A percentile compares a stretch with the other conserved stretches of the same genome.
These are phyloP conservation scores for Russula olivacea DNA, from an alignment of 768 basidiomycete species.

Conservation along the genomic window DNA sequence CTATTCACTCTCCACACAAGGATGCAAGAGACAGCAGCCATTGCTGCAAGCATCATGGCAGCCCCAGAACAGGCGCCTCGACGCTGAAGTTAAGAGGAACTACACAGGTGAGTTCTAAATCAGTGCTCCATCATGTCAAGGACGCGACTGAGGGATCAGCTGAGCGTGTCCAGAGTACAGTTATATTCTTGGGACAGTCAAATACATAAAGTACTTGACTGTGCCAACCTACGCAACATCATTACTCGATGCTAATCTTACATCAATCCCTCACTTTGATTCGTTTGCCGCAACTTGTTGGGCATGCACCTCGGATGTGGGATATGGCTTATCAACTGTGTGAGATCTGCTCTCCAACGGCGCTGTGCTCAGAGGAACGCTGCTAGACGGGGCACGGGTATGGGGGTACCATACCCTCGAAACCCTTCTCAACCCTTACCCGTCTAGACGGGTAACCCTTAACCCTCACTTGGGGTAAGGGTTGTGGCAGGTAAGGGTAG, in stretches of 20 bases:
- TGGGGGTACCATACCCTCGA: too few relatives aligned
- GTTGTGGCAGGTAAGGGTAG: too few relatives aligned
- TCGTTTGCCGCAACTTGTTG: constrained; percentile 7
- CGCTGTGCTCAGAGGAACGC: not conserved
- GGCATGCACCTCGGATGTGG: not conserved
- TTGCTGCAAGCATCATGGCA: constrained; percentile 23
- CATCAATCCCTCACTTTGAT: not conserved
- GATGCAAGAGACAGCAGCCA: constrained; percentile 20
- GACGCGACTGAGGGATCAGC: not conserved
- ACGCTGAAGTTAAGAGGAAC: not conserved
- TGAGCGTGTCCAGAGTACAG: not conserved
- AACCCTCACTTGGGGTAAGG: too few relatives aligned
- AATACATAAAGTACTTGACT: constrained; percentile 3
- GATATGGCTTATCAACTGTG: constrained; percentile 2
- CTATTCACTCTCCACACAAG: constrained; percentile 12
- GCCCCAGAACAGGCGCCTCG: constrained; percentile 13
- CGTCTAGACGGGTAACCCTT: too few relatives aligned
- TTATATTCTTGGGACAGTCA: not conserved
- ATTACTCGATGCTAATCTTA: constrained; percentile 3
- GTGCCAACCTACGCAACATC: not conserved
- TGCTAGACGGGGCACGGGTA: not conserved
- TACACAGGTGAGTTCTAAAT: not conserved
- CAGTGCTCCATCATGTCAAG: not conserved
- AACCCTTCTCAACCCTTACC: too few relatives aligned
- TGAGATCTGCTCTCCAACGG: constrained; percentile 6